phyloP scores from a whole-genome alignment of 139 green algal genomes.

The Volvox africanus region DNA sequence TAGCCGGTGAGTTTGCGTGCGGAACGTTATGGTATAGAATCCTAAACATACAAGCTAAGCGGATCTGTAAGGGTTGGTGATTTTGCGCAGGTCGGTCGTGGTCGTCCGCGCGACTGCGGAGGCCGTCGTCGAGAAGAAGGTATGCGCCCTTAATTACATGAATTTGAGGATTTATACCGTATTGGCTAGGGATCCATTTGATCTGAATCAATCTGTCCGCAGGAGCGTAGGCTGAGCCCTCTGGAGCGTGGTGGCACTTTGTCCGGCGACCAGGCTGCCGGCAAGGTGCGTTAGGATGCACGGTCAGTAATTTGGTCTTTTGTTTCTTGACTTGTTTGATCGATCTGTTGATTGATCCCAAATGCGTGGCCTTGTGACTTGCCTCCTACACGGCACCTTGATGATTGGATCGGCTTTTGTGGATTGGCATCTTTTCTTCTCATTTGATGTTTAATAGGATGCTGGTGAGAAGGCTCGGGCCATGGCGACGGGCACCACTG shows the following conservation, averaged over 20 bases:
- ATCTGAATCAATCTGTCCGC: not conserved
- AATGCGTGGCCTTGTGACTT: not conserved
- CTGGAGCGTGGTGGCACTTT: conserved; percentile 83
- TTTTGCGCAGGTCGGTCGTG: not conserved
- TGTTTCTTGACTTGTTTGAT: not conserved
- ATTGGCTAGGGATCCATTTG: not conserved
- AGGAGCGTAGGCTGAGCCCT: conserved; percentile 74
- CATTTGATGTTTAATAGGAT: conserved; percentile 51
- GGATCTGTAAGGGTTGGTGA: not conserved
- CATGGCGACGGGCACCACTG: not conserved
- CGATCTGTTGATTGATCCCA: not conserved
- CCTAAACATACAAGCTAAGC: not conserved
- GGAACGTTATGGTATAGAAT: not conserved
- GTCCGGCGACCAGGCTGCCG: conserved; percentile 72
- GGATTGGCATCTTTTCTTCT: too few species aligned
- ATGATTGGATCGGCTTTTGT: too few species aligned
- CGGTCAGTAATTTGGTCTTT: not conserved
- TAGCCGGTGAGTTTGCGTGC: conserved; percentile 16
- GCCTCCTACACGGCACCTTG: too few species aligned
- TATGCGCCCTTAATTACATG: not conserved
- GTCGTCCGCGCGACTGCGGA: conserved; percentile 48
- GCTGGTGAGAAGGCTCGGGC: conserved; percentile 54
- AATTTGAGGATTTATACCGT: not conserved
- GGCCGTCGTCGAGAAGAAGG: conserved; percentile 46
- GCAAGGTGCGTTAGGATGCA: conserved; percentile 65